These are phyloP conservation scores for Beauveria brongniartii DNA, from an alignment of 2,329 filamentous ascomycete genomes.

Conservation along the genomic window DNA sequence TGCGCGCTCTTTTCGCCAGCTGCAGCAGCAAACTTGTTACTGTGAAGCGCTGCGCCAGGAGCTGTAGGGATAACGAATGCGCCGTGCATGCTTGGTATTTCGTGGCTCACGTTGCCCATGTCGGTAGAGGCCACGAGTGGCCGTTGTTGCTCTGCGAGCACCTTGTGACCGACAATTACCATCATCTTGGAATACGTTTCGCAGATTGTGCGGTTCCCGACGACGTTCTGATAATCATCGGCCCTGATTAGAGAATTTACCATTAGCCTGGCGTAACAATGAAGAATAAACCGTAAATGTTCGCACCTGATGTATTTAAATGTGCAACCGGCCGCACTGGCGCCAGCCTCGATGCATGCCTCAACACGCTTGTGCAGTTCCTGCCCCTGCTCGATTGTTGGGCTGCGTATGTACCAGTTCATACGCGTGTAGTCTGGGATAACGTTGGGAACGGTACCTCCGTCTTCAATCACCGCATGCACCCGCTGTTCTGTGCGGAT, in stretches of 20 bases:
- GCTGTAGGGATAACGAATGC: slow-evolving; percentile 32
- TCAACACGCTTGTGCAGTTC: slow-evolving; percentile 20
- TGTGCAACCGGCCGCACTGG: slow-evolving; percentile 23
- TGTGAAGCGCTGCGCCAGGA: slow-evolving; percentile 25
- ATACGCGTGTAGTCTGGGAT: slow-evolving; percentile 26
- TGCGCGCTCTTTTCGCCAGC: slow-evolving; percentile 29
- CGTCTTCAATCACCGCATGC: slow-evolving; percentile 29
- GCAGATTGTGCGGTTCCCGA: slow-evolving; percentile 32
- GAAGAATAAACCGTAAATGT: background rate
- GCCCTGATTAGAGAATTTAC: background rate
- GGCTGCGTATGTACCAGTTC: slow-evolving; percentile 27
- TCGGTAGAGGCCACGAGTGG: slow-evolving; percentile 31
- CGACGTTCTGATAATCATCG: slow-evolving; percentile 1
- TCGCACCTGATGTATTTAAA: slow-evolving; percentile 26
- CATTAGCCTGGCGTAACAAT: too few species aligned
- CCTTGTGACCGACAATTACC: slow-evolving; percentile 26
- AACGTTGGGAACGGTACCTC: slow-evolving; percentile 30
- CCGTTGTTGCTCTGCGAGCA: slow-evolving; percentile 25
- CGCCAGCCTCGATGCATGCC: slow-evolving; percentile 23
- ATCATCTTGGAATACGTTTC: slow-evolving; percentile 31
- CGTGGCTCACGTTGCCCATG: slow-evolving; percentile 38
- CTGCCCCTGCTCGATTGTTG: slow-evolving; percentile 20
- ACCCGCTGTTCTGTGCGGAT: slow-evolving; percentile 28
- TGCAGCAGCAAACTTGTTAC: slow-evolving; percentile 30
- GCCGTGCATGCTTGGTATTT: slow-evolving; percentile 34